Conservation (phyloP, 352 stramenopile species). For the Globisporangium cystogenes region DNA sequence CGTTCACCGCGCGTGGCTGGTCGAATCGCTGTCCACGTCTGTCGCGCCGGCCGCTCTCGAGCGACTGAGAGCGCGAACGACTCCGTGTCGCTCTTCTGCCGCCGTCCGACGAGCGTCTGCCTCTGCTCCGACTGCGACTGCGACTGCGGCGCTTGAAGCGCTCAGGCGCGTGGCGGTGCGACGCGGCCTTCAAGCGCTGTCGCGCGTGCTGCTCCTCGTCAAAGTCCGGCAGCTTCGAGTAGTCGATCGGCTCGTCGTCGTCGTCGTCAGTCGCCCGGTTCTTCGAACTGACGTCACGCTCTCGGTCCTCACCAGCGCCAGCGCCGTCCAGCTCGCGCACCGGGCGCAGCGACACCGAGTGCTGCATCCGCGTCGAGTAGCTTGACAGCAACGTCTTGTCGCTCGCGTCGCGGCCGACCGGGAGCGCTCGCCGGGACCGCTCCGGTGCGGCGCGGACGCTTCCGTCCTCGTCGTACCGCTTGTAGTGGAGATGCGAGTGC, state of each 20-base stretch:
- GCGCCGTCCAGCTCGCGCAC: slow-evolving; percentile 5
- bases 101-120: slow-evolving; percentile 8
- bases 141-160: slow-evolving; percentile 11
- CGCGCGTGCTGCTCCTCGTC: slow-evolving; percentile 30
- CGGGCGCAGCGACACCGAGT: slow-evolving; percentile 30
- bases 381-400: slow-evolving; percentile 57
- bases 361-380: slow-evolving; percentile 57
- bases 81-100: slow-evolving; percentile 12
- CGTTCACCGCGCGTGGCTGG: neutral
- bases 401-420: slow-evolving; percentile 46
- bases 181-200: neutral
- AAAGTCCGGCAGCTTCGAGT: slow-evolving; percentile 70
- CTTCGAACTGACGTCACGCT: too few species aligned
- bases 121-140: slow-evolving; percentile 33
- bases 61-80: slow-evolving; percentile 24
- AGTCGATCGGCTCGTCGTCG: slow-evolving; percentile 73
- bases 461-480: slow-evolving; percentile 27
- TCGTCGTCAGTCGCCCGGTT: too few species aligned
- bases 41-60: neutral
- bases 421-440: slow-evolving; percentile 16
- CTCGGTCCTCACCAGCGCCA: too few species aligned
- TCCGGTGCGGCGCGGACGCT: neutral
- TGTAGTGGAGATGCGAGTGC: slow-evolving; percentile 70
- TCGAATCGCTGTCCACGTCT: neutral
- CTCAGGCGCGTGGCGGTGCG: neutral